Percentiles rank a stretch among this genome's conserved stretches.
phyloP scores from a whole-genome alignment of 2,329 filamentous ascomycete species.

The Eutypella sp. region DNA sequence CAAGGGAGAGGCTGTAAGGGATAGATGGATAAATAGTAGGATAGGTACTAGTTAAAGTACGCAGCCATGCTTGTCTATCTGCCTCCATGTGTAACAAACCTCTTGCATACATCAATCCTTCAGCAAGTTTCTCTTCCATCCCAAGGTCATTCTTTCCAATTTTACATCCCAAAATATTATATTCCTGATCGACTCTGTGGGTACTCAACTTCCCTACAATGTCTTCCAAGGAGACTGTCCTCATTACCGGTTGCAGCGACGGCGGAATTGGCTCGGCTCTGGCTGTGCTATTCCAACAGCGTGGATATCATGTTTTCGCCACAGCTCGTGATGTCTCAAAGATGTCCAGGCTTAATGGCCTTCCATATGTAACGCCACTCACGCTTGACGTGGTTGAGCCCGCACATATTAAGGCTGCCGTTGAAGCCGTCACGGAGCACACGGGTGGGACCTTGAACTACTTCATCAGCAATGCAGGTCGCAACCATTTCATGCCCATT shows the following conservation, averaged over 20 bases:
- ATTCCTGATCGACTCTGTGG: too few species aligned
- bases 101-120: too few species aligned
- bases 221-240: conserved; percentile 14
- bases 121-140: too few species aligned
- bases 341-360: conserved; percentile 12
- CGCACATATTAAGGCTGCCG: conserved; percentile 15
- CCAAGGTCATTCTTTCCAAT: too few species aligned
- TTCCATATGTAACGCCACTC: conserved; percentile 19
- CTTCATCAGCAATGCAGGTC: conserved; percentile 22
- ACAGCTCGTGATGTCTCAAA: conserved; percentile 19
- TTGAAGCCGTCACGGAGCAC: conserved; percentile 13
- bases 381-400: conserved; percentile 19
- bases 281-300: conserved; percentile 17
- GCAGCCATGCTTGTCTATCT: too few species aligned
- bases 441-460: conserved; percentile 19
- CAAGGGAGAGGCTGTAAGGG: too few species aligned
- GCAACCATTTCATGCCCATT: conserved; percentile 23
- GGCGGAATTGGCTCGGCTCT: conserved; percentile 23
- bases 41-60: too few species aligned
- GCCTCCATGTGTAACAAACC: too few species aligned
- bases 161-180: too few species aligned
- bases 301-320: conserved; percentile 21
- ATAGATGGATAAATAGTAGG: too few species aligned
- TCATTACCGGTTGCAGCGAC: conserved; percentile 26
- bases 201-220: too few species aligned